Evolutionary conservation across 2,329 filamentous ascomycete genomes (phyloP).

Genomic region (Aspergillus sclerotialis): DNA sequence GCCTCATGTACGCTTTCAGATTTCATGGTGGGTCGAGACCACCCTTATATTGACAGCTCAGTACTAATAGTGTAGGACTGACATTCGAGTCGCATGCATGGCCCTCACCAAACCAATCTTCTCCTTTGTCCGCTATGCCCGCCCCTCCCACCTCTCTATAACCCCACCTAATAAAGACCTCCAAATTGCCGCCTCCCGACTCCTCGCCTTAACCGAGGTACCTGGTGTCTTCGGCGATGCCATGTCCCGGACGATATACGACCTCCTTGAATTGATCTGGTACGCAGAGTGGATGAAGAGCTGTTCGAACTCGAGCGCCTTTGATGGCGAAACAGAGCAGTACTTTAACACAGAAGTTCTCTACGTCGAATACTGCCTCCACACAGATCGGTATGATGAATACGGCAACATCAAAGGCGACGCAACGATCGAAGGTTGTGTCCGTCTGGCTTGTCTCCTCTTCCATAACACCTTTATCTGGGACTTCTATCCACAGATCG

Average conservation of each 20-base stretch:
- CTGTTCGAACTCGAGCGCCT: slow-evolving; percentile 18
- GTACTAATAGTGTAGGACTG: slow-evolving; percentile 24
- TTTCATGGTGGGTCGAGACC: slow-evolving; percentile 26
- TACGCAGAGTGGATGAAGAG: slow-evolving; percentile 33
- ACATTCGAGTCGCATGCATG: slow-evolving; percentile 35
- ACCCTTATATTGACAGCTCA: not conserved
- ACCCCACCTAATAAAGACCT: slow-evolving; percentile 24
- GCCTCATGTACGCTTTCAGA: slow-evolving; percentile 31
- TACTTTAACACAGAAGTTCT: slow-evolving; percentile 36
- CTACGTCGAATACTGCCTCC: slow-evolving; percentile 31
- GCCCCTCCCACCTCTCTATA: slow-evolving; percentile 23
- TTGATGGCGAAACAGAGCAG: slow-evolving; percentile 29
- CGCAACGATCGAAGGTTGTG: slow-evolving; percentile 30
- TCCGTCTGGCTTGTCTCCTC: slow-evolving; percentile 29
- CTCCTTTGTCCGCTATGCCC: slow-evolving; percentile 27
- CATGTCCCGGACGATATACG: slow-evolving; percentile 26
- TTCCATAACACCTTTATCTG: slow-evolving; percentile 35
- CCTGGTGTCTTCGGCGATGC: slow-evolving; percentile 27
- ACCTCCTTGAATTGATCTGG: slow-evolving; percentile 28
- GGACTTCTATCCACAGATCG: slow-evolving; percentile 31
- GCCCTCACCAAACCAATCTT: slow-evolving; percentile 32
- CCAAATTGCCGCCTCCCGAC: slow-evolving; percentile 23
- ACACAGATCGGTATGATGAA: slow-evolving; percentile 29
- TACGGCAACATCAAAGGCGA: slow-evolving; percentile 27
- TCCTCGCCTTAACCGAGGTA: slow-evolving; percentile 25